Evolutionary conservation across 2,329 filamentous ascomycete species (phyloP).

Genomic region (Colletotrichum higginsianum): DNA sequence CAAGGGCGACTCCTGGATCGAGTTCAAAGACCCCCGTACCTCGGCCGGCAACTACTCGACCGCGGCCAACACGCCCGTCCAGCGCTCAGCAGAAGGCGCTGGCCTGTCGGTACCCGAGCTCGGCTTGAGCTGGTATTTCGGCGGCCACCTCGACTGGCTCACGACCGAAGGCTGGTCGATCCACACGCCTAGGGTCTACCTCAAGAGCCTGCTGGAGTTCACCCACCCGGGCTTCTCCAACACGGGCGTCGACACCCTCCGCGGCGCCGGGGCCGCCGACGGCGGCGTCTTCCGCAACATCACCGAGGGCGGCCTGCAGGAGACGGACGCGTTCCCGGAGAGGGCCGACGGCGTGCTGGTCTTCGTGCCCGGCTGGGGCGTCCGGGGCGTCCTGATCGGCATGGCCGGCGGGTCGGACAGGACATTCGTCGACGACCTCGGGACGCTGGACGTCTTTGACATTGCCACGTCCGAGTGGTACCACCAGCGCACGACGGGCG

Average conservation of each 20-base stretch:
- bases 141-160: slow-evolving; percentile 77
- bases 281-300: slow-evolving; percentile 81
- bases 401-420: slow-evolving; percentile 80
- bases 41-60: slow-evolving; percentile 75
- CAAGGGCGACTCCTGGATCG: slow-evolving; percentile 70
- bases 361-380: slow-evolving; percentile 82
- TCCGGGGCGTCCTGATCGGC: slow-evolving; percentile 78
- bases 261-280: slow-evolving; percentile 68
- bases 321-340: slow-evolving; percentile 72
- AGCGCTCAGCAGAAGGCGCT: slow-evolving; percentile 81
- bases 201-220: slow-evolving; percentile 82
- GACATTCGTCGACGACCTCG: slow-evolving; percentile 72
- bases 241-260: slow-evolving; percentile 70
- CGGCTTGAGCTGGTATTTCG: slow-evolving; percentile 84
- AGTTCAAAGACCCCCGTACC: slow-evolving; percentile 73
- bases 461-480: slow-evolving; percentile 81
- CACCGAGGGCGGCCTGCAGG: slow-evolving; percentile 78
- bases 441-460: slow-evolving; percentile 79
- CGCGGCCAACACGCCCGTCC: slow-evolving; percentile 68
- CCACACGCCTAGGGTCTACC: slow-evolving; percentile 74
- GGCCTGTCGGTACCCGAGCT: slow-evolving; percentile 79
- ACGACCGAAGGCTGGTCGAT: slow-evolving; percentile 78
- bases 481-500: slow-evolving; percentile 78
- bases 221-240: slow-evolving; percentile 81
- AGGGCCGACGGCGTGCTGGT: slow-evolving; percentile 81